Conservation (phyloP, 257 asterid genomes). For the Rubia yunnanensis region DNA sequence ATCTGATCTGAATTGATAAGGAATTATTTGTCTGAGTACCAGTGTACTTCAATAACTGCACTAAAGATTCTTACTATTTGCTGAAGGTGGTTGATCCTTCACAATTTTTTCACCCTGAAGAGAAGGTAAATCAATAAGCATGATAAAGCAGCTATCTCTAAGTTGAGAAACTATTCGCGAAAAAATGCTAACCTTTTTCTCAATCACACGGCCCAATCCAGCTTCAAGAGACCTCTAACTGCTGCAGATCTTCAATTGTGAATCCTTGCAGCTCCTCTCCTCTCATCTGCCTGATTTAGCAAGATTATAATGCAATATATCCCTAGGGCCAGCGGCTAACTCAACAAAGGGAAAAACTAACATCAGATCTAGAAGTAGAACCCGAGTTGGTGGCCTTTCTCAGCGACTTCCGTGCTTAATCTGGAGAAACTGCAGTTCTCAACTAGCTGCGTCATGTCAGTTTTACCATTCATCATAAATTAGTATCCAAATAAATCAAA, state of each 20-base stretch:
- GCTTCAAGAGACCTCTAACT: conserved; percentile 56
- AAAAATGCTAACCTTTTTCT: conserved; percentile 43
- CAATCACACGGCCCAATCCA: conserved; percentile 61
- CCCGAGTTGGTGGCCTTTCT: conserved; percentile 61
- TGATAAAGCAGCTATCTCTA: not conserved
- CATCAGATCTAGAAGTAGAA: not conserved
- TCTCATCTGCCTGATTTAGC: conserved; percentile 60
- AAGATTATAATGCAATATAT: not conserved
- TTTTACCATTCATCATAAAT: not conserved
- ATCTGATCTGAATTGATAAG: not conserved
- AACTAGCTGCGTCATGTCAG: conserved; percentile 43
- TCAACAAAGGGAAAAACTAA: not conserved
- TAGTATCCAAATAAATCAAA: not conserved
- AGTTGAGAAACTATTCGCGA: not conserved
- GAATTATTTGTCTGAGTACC: not conserved
- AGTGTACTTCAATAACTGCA: not conserved
- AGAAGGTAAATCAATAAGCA: not conserved
- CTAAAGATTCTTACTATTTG: conserved; percentile 40
- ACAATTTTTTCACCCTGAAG: conserved; percentile 61
- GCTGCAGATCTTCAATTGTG: conserved; percentile 67
- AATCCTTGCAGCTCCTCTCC: conserved; percentile 87
- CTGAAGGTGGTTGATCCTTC: conserved; percentile 60
- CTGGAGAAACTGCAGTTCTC: conserved; percentile 51
- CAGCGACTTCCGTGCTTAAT: conserved; percentile 62
- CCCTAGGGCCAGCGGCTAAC: not conserved